phyloP scores from a whole-genome alignment of 129 eudicot genomes.

The Ambrosia artemisiifolia region DNA sequence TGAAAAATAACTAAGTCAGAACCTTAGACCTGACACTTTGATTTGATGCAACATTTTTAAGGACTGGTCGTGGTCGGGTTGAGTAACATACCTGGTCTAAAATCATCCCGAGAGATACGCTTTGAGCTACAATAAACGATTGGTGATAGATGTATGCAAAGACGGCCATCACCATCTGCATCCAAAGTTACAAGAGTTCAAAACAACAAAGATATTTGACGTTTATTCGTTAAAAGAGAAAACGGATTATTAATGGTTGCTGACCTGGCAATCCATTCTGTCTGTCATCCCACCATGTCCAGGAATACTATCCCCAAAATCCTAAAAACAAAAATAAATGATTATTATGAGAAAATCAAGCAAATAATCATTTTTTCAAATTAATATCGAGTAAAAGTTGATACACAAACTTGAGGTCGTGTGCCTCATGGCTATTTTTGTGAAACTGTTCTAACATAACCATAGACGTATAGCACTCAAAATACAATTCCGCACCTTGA shows the following conservation, averaged over 20 bases:
- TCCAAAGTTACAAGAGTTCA: background rate
- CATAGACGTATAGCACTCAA: background rate
- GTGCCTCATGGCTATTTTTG: background rate
- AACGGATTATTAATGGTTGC: background rate
- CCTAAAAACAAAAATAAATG: conserved; percentile 35
- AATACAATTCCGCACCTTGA: conserved; percentile 47
- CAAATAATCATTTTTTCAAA: background rate
- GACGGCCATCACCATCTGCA: conserved; percentile 97
- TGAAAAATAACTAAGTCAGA: background rate
- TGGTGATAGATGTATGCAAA: conserved; percentile 92
- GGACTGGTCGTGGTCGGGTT: background rate
- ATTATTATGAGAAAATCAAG: background rate
- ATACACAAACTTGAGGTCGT: background rate
- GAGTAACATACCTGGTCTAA: conserved; percentile 69
- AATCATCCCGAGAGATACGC: conserved; percentile 77
- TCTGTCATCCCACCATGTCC: conserved; percentile 96
- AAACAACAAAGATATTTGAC: background rate
- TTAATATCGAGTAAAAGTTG: background rate
- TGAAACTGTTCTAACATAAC: background rate
- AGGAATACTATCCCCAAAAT: conserved; percentile 96
- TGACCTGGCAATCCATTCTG: conserved; percentile 50
- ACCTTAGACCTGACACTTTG: background rate
- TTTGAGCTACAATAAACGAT: conserved; percentile 75
- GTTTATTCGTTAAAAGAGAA: background rate
- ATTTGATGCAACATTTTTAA: background rate